phyloP scores from a whole-genome alignment of 2,329 filamentous ascomycete genomes.

The Arthrobotrys iridis region DNA sequence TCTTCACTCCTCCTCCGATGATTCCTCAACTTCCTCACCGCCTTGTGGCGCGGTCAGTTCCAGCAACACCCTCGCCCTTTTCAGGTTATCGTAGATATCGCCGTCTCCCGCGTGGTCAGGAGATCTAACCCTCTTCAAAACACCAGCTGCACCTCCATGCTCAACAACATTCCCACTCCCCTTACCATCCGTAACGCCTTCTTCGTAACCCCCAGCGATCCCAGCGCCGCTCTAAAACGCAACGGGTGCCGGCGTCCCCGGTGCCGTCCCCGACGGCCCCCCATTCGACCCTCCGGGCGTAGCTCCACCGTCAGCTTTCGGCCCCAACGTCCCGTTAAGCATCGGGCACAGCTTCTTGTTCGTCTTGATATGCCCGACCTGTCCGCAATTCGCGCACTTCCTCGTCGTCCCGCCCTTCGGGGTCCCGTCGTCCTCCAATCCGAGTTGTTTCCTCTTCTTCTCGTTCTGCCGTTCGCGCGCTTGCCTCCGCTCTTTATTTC shows the following conservation, averaged over 20 bases:
- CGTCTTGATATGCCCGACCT: constrained; percentile 83
- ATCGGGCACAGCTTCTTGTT: constrained; percentile 59
- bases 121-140: no score
- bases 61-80: no score
- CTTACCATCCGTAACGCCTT: background rate
- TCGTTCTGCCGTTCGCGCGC: constrained; percentile 72
- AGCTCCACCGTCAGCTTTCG: constrained; percentile 2
- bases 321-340: constrained; percentile 51
- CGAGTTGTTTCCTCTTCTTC: constrained; percentile 55
- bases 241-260: constrained; percentile 33
- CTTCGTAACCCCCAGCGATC: background rate
- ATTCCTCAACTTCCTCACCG: no score
- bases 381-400: constrained; percentile 97
- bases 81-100: no score
- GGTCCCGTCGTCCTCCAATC: constrained; percentile 53
- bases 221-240: background rate
- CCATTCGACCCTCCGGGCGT: background rate
- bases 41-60: no score
- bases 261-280: constrained; percentile 5
- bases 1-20: no score
- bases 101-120: no score
- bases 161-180: background rate
- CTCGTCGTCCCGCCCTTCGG: constrained; percentile 70
- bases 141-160: no score
- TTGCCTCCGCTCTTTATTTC: constrained; percentile 89